These are phyloP conservation scores for Termitomyces sp. DNA, from an alignment of 1,284 basidiomycete genomes.

Conservation along the genomic window DNA sequence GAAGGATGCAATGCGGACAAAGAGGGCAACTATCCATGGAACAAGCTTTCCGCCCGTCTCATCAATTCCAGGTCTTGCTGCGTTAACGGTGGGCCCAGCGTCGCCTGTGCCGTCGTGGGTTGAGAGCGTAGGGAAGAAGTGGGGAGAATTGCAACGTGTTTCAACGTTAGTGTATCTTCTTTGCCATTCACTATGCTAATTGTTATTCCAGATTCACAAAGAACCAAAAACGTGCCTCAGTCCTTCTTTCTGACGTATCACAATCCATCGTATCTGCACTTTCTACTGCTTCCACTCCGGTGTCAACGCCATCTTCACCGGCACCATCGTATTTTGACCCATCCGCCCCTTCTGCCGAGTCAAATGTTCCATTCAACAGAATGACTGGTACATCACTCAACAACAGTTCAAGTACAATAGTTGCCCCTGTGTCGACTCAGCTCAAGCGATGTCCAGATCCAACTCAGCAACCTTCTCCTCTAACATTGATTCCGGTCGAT, in stretches of 20 bases:
- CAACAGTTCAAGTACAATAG: background rate
- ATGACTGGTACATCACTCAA: background rate
- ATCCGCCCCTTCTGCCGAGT: conserved; percentile 3
- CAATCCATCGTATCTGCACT: conserved; percentile 51
- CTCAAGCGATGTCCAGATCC: background rate
- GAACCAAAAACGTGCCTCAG: conserved; percentile 60
- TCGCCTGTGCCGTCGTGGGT: conserved; percentile 39
- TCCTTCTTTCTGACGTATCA: conserved; percentile 61
- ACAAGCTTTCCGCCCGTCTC: conserved; percentile 19
- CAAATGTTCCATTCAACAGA: background rate
- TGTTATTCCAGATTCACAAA: conserved; percentile 47
- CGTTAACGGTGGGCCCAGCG: conserved; percentile 21
- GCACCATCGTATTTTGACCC: conserved; percentile 6
- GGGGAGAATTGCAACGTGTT: conserved; percentile 51
- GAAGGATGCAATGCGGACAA: conserved; percentile 9
- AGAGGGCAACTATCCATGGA: conserved; percentile 15
- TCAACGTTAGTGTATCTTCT: conserved; percentile 42
- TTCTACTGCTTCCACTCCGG: conserved; percentile 19
- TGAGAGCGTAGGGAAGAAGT: conserved; percentile 53
- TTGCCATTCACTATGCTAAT: conserved; percentile 5
- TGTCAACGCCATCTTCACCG: conserved; percentile 9
- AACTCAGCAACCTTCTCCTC: conserved; percentile 6
- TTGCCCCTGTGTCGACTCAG: background rate
- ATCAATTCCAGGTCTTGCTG: conserved; percentile 25
- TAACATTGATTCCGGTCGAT: background rate